These are phyloP conservation scores for Naematelia encephala DNA, from an alignment of 768 basidiomycete genomes.

Conservation along the genomic window DNA sequence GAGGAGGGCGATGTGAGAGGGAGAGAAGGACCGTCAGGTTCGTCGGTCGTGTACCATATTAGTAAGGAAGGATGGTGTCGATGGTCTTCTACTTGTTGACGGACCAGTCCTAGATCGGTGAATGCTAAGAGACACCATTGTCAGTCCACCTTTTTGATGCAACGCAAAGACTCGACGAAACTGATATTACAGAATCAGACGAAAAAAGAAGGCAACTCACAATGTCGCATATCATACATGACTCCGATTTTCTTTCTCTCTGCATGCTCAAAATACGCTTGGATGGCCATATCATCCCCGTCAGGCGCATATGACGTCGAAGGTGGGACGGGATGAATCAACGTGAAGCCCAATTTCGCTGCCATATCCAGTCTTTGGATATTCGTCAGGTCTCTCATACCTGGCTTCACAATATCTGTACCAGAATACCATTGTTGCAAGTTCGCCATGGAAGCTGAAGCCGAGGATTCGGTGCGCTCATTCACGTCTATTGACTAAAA, in stretches of 20 bases:
- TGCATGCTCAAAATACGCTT: constrained; percentile 58
- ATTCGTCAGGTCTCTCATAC: not conserved
- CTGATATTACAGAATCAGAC: not conserved
- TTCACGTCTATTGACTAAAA: not conserved
- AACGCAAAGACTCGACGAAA: not conserved
- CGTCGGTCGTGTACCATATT: constrained; percentile 65
- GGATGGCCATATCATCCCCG: constrained; percentile 9
- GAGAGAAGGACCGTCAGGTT: constrained; percentile 57
- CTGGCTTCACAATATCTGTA: not conserved
- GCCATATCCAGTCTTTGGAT: constrained; percentile 12
- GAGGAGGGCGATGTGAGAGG: constrained; percentile 61
- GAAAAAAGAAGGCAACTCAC: constrained; percentile 7
- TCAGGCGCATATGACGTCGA: constrained; percentile 5
- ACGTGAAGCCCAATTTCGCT: constrained; percentile 45
- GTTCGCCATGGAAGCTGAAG: not conserved
- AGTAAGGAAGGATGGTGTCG: constrained; percentile 67
- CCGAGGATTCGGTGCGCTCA: not conserved
- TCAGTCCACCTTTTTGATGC: not conserved
- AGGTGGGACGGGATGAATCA: constrained; percentile 68
- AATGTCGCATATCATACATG: constrained; percentile 79
- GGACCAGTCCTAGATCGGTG: constrained; percentile 63
- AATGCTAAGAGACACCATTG: constrained; percentile 54
- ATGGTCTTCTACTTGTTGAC: constrained; percentile 65
- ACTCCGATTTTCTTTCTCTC: constrained; percentile 67
- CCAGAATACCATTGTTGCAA: not conserved